Evolutionary conservation across 768 basidiomycete genomes (phyloP).

Genomic region (Kwoniella dejecticola): DNA sequence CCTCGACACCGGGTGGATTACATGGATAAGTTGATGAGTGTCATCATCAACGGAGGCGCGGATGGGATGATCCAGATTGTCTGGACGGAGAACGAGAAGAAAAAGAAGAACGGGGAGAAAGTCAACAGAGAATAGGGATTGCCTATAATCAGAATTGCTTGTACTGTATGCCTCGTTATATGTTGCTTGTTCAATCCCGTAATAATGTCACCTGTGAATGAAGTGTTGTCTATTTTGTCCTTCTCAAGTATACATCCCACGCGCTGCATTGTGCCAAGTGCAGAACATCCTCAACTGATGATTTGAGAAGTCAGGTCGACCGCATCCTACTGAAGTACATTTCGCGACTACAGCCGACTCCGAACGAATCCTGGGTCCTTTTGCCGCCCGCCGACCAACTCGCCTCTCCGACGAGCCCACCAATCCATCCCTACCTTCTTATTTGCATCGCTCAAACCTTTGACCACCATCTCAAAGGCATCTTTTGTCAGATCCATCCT

Average conservation of each 20-base stretch:
- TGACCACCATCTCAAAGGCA: slow-evolving; percentile 31
- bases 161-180: too few species aligned
- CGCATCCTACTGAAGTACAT: too few species aligned
- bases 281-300: too few species aligned
- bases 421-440: slow-evolving; percentile 33
- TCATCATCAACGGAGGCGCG: neutral
- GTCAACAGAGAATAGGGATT: too few species aligned
- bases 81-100: neutral
- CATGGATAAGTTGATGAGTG: neutral
- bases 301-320: too few species aligned
- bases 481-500: slow-evolving; percentile 15
- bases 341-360: slow-evolving; percentile 13
- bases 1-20: neutral
- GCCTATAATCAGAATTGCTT: too few species aligned
- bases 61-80: neutral
- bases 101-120: neutral
- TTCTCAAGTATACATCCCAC: too few species aligned
- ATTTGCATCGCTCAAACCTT: slow-evolving; percentile 28
- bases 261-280: too few species aligned
- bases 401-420: slow-evolving; percentile 27
- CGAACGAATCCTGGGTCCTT: neutral
- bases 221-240: too few species aligned
- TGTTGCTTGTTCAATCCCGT: too few species aligned
- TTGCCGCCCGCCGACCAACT: slow-evolving; percentile 3
- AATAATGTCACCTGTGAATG: too few species aligned